Evolutionary conservation across 768 basidiomycete genomes (phyloP).

Genomic region (Saitozyma sp.): DNA sequence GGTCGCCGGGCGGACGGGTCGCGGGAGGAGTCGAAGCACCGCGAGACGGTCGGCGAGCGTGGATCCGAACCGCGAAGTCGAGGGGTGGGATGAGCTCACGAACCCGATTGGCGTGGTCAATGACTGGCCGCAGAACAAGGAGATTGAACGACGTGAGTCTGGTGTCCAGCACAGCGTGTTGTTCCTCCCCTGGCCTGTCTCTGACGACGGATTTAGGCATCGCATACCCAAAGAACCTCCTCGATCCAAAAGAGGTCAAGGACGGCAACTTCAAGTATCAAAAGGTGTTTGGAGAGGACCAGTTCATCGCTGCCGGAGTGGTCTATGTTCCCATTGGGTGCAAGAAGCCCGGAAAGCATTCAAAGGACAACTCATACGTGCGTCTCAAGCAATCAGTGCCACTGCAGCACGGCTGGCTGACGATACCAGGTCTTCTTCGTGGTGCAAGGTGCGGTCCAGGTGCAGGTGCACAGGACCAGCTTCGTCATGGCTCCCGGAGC

Average conservation of each 20-base stretch:
- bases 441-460: constrained; percentile 82
- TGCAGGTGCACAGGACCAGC: constrained; percentile 75
- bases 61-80: constrained; percentile 50
- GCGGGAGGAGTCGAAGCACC: constrained; percentile 22
- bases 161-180: neutral
- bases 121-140: constrained; percentile 64
- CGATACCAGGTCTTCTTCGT: constrained; percentile 68
- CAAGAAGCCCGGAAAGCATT: constrained; percentile 81
- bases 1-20: constrained; percentile 4
- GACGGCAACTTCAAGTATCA: constrained; percentile 79
- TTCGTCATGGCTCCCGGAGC: constrained; percentile 78
- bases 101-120: constrained; percentile 65
- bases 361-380: constrained; percentile 92
- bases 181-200: neutral
- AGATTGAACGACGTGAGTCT: constrained; percentile 70
- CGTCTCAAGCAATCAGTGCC: constrained; percentile 44
- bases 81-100: constrained; percentile 86
- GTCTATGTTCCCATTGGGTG: constrained; percentile 70
- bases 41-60: constrained; percentile 12
- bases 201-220: constrained; percentile 60
- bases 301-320: constrained; percentile 88
- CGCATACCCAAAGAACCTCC: constrained; percentile 71
- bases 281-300: constrained; percentile 86
- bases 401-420: neutral
- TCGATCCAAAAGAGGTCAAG: constrained; percentile 63